A percentile compares a stretch with the other conserved stretches of the same genome.
phyloP scores from a whole-genome alignment of 495 filamentous ascomycete genomes.

The Hypoxylon lienhwacheense region DNA sequence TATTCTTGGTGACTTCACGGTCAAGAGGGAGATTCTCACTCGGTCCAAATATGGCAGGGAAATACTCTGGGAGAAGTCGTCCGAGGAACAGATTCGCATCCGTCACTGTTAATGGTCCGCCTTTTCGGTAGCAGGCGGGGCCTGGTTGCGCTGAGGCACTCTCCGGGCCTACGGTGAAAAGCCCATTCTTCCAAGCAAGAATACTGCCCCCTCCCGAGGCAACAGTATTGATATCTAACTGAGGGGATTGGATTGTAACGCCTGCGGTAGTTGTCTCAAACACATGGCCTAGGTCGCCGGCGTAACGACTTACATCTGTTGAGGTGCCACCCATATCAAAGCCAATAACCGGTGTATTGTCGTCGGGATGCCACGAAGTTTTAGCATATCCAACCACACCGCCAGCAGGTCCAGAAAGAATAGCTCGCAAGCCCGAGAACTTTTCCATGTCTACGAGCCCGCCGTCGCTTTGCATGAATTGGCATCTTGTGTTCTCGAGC shows the following conservation, averaged over 20 bases:
- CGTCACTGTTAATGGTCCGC: constrained; percentile 87
- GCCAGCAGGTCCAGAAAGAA: constrained; percentile 63
- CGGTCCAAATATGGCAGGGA: constrained; percentile 39
- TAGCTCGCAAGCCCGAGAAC: constrained; percentile 62
- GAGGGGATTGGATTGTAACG: constrained; percentile 90
- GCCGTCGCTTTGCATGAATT: constrained; percentile 42
- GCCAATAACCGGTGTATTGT: constrained; percentile 37
- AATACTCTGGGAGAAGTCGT: constrained; percentile 40
- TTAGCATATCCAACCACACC: constrained; percentile 46
- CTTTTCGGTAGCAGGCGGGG: constrained; percentile 93
- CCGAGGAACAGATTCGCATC: constrained; percentile 93
- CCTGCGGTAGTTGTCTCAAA: constrained; percentile 82
- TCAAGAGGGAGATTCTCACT: constrained; percentile 36
- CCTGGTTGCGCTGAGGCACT: constrained; percentile 92
- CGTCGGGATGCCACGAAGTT: constrained; percentile 38
- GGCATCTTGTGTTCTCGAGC: constrained; percentile 34
- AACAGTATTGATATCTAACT: constrained; percentile 96
- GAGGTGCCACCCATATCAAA: constrained; percentile 44
- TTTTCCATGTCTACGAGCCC: constrained; percentile 55
- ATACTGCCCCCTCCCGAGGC: constrained; percentile 91
- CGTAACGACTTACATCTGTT: constrained; percentile 42
- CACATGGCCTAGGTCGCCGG: constrained; percentile 38
- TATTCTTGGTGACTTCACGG: constrained; percentile 15
- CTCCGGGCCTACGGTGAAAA: constrained; percentile 96
- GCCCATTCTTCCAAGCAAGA: constrained; percentile 85